Evolutionary conservation across 805 yeast species (phyloP).

Genomic region (Cyberlindnera maritima): DNA sequence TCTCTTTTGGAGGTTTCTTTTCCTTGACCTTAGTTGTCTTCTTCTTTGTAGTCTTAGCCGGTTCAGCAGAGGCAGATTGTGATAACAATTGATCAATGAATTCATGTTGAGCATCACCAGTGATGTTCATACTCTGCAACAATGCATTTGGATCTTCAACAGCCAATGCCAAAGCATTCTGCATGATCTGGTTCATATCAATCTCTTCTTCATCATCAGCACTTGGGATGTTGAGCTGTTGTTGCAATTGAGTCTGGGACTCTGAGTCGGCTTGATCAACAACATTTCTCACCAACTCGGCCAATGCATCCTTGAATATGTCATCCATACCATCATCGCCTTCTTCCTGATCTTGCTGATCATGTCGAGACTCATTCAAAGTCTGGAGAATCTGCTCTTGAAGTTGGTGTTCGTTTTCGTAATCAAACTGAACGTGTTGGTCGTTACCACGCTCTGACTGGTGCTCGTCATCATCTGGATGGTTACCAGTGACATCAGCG

Average conservation of each 20-base stretch:
- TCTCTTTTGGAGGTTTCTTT: conserved; percentile 19
- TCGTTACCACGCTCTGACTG: not conserved
- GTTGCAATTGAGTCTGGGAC: conserved; percentile 7
- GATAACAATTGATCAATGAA: conserved; percentile 24
- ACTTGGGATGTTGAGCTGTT: not conserved
- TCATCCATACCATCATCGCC: conserved; percentile 20
- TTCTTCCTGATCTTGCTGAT: conserved; percentile 1
- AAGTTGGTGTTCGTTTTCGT: conserved; percentile 21
- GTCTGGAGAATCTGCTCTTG: conserved; percentile 25
- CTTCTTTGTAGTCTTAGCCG: conserved; percentile 16
- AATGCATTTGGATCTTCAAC: conserved; percentile 53
- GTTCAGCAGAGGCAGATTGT: conserved; percentile 22
- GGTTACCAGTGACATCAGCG: conserved; percentile 17
- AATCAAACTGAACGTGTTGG: conserved; percentile 2
- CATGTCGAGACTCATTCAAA: conserved; percentile 16
- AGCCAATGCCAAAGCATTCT: conserved; percentile 75
- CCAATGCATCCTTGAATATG: conserved; percentile 50
- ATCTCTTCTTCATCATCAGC: conserved; percentile 44
- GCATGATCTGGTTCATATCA: conserved; percentile 71
- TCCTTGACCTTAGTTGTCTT: conserved; percentile 10
- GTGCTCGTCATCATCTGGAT: conserved; percentile 7
- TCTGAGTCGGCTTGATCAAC: conserved; percentile 37
- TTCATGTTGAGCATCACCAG: conserved; percentile 11
- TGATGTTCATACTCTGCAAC: conserved; percentile 37
- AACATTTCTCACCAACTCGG: conserved; percentile 54